Conservation (phyloP, 768 basidiomycete species). For the Pulveroboletus sp. region DNA sequence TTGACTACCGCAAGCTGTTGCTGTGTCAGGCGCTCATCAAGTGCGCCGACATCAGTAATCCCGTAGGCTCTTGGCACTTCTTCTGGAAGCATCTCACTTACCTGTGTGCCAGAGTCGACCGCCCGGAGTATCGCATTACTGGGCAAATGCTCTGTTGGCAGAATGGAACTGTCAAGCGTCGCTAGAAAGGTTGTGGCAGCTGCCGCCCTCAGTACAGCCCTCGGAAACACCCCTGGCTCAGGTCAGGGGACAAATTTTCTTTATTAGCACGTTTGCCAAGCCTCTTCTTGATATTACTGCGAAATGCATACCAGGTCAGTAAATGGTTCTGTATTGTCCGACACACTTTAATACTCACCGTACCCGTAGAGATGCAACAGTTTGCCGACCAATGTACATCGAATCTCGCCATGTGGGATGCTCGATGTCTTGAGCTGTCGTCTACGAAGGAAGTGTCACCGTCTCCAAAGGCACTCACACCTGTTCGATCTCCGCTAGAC, state of each 20-base stretch:
- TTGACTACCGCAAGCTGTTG: constrained; percentile 54
- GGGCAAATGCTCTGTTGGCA: constrained; percentile 82
- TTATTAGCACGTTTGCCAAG: constrained; percentile 76
- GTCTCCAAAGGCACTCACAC: constrained; percentile 14
- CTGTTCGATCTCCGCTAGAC: constrained; percentile 35
- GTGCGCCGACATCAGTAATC: constrained; percentile 98
- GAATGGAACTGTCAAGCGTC: constrained; percentile 91
- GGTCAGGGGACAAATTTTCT: constrained; percentile 83
- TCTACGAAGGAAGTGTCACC: constrained; percentile 13
- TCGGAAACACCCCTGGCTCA: constrained; percentile 54
- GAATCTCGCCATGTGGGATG: constrained; percentile 70
- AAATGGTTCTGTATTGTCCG: neutral
- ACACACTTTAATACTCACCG: constrained; percentile 8
- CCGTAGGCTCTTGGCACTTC: constrained; percentile 51
- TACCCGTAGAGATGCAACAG: constrained; percentile 52
- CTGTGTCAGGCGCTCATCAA: constrained; percentile 91
- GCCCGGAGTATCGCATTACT: constrained; percentile 84
- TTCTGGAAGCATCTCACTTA: constrained; percentile 6
- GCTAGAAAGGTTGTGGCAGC: constrained; percentile 74
- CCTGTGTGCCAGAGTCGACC: constrained; percentile 68
- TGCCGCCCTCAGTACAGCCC: constrained; percentile 54
- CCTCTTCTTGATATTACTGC: constrained; percentile 79
- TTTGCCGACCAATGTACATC: constrained; percentile 64
- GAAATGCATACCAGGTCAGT: constrained; percentile 66
- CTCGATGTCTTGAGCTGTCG: constrained; percentile 40